Percentiles rank a stretch among this genome's conserved stretches.
Evolutionary conservation across 257 asterid species (phyloP).

Genomic region (Primulina huaijiensis): DNA sequence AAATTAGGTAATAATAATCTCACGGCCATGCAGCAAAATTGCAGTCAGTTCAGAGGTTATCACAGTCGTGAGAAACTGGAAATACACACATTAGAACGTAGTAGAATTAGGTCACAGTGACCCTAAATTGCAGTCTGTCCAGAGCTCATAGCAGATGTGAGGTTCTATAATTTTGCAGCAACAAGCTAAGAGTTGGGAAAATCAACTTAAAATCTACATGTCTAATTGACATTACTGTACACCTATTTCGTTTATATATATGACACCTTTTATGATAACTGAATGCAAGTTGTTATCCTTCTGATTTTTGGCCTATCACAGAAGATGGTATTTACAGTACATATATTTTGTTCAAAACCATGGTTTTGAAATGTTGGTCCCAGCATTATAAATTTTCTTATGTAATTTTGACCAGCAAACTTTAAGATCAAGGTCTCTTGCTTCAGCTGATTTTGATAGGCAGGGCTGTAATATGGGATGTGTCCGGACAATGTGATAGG

Average conservation of each 20-base stretch:
- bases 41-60: not conserved
- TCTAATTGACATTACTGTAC: not conserved
- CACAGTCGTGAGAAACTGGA: not conserved
- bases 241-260: constrained; percentile 4
- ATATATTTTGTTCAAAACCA: too few species aligned
- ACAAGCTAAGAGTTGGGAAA: not conserved
- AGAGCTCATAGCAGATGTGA: not conserved
- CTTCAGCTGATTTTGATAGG: not conserved
- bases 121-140: not conserved
- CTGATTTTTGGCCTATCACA: not conserved
- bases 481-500: not conserved
- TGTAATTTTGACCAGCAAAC: not conserved
- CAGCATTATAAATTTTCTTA: not conserved
- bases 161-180: not conserved
- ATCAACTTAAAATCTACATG: not conserved
- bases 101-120: not conserved
- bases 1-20: not conserved
- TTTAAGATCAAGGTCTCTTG: not conserved
- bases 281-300: not conserved
- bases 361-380: not conserved
- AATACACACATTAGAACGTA: not conserved
- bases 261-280: not conserved
- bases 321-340: not conserved
- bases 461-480: not conserved
- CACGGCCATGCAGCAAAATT: not conserved